A percentile compares a stretch with the other conserved stretches of the same genome.
These are phyloP conservation scores for Colletotrichum lindemuthianum DNA, from an alignment of 2,329 filamentous ascomycete genomes.

Conservation along the genomic window DNA sequence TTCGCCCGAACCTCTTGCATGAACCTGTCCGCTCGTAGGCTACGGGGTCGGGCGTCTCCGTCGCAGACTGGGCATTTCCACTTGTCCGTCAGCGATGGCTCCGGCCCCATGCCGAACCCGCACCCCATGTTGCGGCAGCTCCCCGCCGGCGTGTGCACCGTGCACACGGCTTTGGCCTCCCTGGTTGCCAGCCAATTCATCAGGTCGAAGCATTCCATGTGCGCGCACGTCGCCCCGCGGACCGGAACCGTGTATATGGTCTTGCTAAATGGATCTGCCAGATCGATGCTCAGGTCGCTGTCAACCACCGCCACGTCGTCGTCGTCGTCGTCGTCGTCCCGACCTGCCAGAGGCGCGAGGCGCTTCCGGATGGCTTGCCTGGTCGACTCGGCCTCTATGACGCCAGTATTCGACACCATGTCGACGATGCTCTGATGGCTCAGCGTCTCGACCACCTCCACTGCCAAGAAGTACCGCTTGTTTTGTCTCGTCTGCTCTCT, in stretches of 20 bases:
- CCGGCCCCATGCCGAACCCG: conserved; percentile 36
- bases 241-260: conserved; percentile 76
- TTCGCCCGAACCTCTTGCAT: conserved; percentile 68
- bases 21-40: conserved; percentile 79
- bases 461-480: conserved; percentile 68
- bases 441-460: conserved; percentile 74
- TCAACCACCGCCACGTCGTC: conserved; percentile 72
- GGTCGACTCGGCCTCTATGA: conserved; percentile 59
- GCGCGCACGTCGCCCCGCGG: conserved; percentile 74
- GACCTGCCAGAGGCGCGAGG: conserved; percentile 45
- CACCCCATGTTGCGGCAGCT: conserved; percentile 46
- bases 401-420: conserved; percentile 47
- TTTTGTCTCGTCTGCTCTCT: conserved; percentile 31
- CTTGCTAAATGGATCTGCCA: conserved; percentile 74
- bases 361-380: conserved; percentile 65
- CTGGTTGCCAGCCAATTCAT: conserved; percentile 81
- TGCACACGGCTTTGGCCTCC: conserved; percentile 54
- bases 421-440: conserved; percentile 56
- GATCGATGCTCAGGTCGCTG: conserved; percentile 67
- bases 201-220: conserved; percentile 92
- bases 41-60: conserved; percentile 78
- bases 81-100: conserved; percentile 70
- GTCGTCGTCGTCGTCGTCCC: conserved; percentile 47
- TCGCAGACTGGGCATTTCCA: conserved; percentile 91
- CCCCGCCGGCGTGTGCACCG: conserved; percentile 48